These are phyloP conservation scores for Boletus speciosus DNA, from an alignment of 768 basidiomycete species.

Conservation along the genomic window DNA sequence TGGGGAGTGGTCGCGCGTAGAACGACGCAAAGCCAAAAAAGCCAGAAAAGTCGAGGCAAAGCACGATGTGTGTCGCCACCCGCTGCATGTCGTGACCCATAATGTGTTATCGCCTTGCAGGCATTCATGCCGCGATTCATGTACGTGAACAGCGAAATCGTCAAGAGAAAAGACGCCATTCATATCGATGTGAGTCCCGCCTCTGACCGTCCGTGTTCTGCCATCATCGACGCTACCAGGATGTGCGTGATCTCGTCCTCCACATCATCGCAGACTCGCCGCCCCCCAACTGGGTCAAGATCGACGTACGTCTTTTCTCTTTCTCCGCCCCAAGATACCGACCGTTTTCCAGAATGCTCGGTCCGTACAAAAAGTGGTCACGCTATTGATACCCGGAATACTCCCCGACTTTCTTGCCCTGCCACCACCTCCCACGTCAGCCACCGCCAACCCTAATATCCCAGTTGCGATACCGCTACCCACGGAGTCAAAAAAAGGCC, in stretches of 20 bases:
- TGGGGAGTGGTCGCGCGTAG: slow-evolving; percentile 65
- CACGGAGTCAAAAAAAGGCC: slow-evolving; percentile 28
- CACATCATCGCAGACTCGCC: slow-evolving; percentile 80
- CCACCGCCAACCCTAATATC: slow-evolving; percentile 54
- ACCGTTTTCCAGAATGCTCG: slow-evolving; percentile 55
- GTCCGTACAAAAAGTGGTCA: slow-evolving; percentile 73
- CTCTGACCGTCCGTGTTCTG: neutral
- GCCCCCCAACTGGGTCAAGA: slow-evolving; percentile 82
- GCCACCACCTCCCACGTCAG: slow-evolving; percentile 66
- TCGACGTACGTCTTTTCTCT: slow-evolving; percentile 54
- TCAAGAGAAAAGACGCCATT: slow-evolving; percentile 67
- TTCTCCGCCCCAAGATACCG: neutral
- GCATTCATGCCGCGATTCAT: slow-evolving; percentile 61
- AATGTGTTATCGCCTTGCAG: slow-evolving; percentile 3
- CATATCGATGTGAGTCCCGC: slow-evolving; percentile 64
- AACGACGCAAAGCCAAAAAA: slow-evolving; percentile 72
- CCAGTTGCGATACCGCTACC: slow-evolving; percentile 48
- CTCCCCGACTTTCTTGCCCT: slow-evolving; percentile 70
- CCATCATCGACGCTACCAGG: slow-evolving; percentile 42
- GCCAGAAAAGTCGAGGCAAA: slow-evolving; percentile 53
- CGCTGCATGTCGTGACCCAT: neutral
- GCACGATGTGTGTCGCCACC: slow-evolving; percentile 50
- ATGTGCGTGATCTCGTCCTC: slow-evolving; percentile 81
- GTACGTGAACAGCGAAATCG: slow-evolving; percentile 76
- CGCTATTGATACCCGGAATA: slow-evolving; percentile 83